Base-by-base conservation (phyloP, 2,329 filamentous ascomycete genomes). In the Alternaria infectoria region DNA sequence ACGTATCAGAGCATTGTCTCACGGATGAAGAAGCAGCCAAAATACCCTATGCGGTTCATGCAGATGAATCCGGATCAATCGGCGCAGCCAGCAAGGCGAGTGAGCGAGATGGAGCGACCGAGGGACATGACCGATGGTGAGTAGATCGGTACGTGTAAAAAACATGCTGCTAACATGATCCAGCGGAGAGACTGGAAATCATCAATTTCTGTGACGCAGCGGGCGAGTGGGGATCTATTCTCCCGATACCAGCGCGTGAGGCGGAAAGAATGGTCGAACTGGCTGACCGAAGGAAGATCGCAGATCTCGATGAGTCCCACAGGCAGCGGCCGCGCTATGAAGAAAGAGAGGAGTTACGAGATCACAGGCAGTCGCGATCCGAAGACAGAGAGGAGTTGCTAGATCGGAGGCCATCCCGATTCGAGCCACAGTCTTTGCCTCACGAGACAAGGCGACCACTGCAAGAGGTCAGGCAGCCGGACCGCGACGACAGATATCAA, bases 141-240 rank as follows among this genome's bases (percentile, higher is more conserved):
- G 69, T 70, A 5, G 2, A 11, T 21, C 5, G 5, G 13, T 4
- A 2, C 9, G 5, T 11, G 3, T 40, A 4, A 15, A 9, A 11
- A 1, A 17, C 26, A 3, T 2, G n/a, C 17, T 5, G 12, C 44
- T 59, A 6, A 62, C 7, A 9, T 2, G 13, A 2, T 5, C 40
- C 21, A 71, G 68, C n/a, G 5, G 62, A 74, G 10, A 54, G 64
- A 7, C 4, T 54, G 7, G 64, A 68, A 2, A 68, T 74, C 3
- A 66, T 75, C 17, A 59, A 76, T 21, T 76, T 76, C 23, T 68
- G 62, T 10, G 73, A 76, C 17, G 68, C 74, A 8, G 74, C 74
- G 3, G 45, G 54, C 9, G 74, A 76, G 50, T 76, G 74, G 74
- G 74, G 74, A 0, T 75, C 73, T 1, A 61, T 57, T 2, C 69